Conservation (phyloP, 2,329 filamentous ascomycete species). For the Xylaria multiplex region DNA sequence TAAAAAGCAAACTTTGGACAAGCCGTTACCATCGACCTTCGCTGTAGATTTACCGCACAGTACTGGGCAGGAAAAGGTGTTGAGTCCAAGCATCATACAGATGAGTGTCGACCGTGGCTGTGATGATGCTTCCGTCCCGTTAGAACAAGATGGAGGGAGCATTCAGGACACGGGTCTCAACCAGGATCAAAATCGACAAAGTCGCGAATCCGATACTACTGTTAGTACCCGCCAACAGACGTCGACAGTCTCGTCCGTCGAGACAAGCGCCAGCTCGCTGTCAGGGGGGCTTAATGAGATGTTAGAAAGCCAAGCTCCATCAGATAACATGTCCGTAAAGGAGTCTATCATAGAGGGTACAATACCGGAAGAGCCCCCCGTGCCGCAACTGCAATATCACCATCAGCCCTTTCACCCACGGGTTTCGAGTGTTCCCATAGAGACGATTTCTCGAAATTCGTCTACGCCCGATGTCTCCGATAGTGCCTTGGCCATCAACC, state of each 20-base stretch:
- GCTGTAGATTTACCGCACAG: constrained; percentile 40
- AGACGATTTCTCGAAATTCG: constrained; percentile 54
- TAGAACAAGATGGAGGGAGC: constrained; percentile 38
- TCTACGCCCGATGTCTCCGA: constrained; percentile 66
- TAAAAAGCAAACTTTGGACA: constrained; percentile 35
- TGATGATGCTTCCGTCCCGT: constrained; percentile 23
- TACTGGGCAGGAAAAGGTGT: constrained; percentile 38
- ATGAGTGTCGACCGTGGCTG: constrained; percentile 35
- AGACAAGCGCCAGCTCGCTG: constrained; percentile 66
- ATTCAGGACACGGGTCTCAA: constrained; percentile 37
- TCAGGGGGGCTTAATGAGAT: constrained; percentile 60
- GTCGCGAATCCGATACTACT: constrained; percentile 64
- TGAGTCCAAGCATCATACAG: constrained; percentile 34
- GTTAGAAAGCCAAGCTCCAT: constrained; percentile 54
- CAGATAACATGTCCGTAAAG: constrained; percentile 59
- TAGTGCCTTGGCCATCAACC: constrained; percentile 62
- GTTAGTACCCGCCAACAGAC: constrained; percentile 60
- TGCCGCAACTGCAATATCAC: constrained; percentile 71
- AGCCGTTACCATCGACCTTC: constrained; percentile 38
- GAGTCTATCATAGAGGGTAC: constrained; percentile 62
- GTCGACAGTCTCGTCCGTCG: constrained; percentile 63
- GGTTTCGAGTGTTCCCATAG: constrained; percentile 56
- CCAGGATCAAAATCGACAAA: constrained; percentile 56
- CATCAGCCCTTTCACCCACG: constrained; percentile 60
- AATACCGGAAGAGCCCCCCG: constrained; percentile 54